Base-by-base conservation (phyloP, 345 rosid genomes). In the Noccaea caerulescens region DNA sequence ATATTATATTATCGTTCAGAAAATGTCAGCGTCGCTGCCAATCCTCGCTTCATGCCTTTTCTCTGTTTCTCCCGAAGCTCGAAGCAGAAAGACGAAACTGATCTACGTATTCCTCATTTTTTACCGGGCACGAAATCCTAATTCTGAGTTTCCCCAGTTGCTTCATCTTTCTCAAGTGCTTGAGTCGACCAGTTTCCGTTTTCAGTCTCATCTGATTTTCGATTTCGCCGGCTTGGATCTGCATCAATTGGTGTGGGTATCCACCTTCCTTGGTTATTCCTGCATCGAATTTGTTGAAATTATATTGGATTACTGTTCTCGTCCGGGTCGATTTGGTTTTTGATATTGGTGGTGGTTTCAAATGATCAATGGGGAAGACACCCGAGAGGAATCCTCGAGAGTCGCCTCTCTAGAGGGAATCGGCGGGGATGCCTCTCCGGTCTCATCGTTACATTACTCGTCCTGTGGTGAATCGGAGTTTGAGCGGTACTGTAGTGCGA, bases 391-490 rank as follows among this genome's bases (percentile, higher is more conserved):
- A 61, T 41, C 82, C 66, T 71, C 83, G 57, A 37, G 70, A 44
- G 63, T 68, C 62, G 70, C 76, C 71, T 75, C 85, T 73, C 77
- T 77, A 23, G 89, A 82, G 60, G 80, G 71, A 68, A 83, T 67
- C 20, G 84, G 77, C 8, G 66, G 58, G 2, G 89, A 76, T 18
- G 82, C 14, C n/a, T 84, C 91, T 4, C 80, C 86, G 0, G 71
- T 61, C 20, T 73, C 83, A 10, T 79, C 82, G n/a, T 84, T 96
- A 69, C 87, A 80, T 67, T 85, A 86, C 74, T 87, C 98, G 13
- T 87, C 97, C 1, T 89, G 94, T 14, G 97, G 88, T 30, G 98
- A 89, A 64, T 88, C 94, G 10, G 97, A 91, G 63, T 82, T 85
- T 46, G 96, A 89, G 62, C 82, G 89, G 6, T 93, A 93, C 45